Base-by-base conservation (phyloP, 1,284 basidiomycete genomes). In the Rhodotorula sp. region DNA sequence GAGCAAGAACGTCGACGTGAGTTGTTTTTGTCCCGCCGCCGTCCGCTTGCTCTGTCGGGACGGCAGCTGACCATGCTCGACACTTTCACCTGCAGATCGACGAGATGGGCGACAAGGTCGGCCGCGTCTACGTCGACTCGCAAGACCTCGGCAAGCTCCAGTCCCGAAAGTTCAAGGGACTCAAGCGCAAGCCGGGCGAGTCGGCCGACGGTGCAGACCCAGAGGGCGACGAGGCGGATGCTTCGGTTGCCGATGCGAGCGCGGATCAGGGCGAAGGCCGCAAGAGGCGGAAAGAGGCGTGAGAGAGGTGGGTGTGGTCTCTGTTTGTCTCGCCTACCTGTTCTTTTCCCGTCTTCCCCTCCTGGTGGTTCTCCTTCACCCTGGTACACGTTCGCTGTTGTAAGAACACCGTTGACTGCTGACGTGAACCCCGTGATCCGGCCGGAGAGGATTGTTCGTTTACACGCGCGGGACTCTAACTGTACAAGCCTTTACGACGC, bases 21-120 rank as follows among this genome's bases (percentile, higher is more conserved):
- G 70, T 70, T 16, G 16, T 28, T 34, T 34, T 2, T 50, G 50
- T 26, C 10, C 34, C 45, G 7, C 48, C 54, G 14, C 60, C 52
- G 23, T 34, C 34, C 21, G 2, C 48, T 45, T n/a, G 23, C 45
- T 1, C 7, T 4, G 26, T n/a, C 47, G 18, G 18, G 5, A 5
- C 54, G 21, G 34, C 16, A n/a, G 49, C 61, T 57, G 18, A 59
- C 45, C 43, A 1, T 5, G 28, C 18, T 12, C 5, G 2, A 18
- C 21, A 21, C 16, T 16, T 6, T 3, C 18, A 16, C 6, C 3
- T 19, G 56, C 38, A 70, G 64, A 92, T 94, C 74, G 95, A 99
- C 84, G 93, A 93, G 81, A 97, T 98, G 95, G 95, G 95, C 69
- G 93, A 99, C 82, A 83, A 95, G 82, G 87, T 95, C 75, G 95